Base-by-base conservation (phyloP, 2,329 filamentous ascomycete species). In the Magnaporthiopsis poae region DNA sequence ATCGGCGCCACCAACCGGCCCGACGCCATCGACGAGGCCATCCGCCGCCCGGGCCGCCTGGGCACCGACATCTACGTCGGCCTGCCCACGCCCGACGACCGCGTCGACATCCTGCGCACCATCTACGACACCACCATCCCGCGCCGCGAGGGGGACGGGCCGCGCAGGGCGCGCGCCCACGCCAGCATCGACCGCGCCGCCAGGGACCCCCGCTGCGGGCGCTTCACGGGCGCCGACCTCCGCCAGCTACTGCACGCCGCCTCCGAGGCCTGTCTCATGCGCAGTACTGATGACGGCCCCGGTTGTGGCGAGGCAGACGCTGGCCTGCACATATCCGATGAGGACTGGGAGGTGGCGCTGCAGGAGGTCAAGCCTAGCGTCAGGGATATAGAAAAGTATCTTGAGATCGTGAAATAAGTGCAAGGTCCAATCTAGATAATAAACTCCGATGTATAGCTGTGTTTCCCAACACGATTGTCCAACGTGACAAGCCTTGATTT, bases 21-120 rank as follows among this genome's bases (percentile, higher is more conserved):
- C 0, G 94, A 98, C 74, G 96, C 96, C 80, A 98, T 99, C 71
- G 95, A 99, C 75, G 88, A 91, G 1, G 95, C 95, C 1, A 96
- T 99, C 87, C 84, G 98, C 13, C 89, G 95, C 0, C 94, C 95
- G 0, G 95, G 95, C 0, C 88, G 95, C 33, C 83, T 99, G 1
- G 94, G 93, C 70, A 94, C 89, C 39, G 69, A 67, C 67, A 71
- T 65, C 33, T 97, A 94, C 71, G 90, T 99, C 59, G 93, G 95
- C 72, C 80, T 98, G 0, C 95, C 95, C 0, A 88, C 87, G 33
- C 81, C 88, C 0, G 82, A 88, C 9, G 75, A 96, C 74, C 85
- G 95, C 18, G 90, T 90, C 0, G 92, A 96, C 67, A 99, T 99
- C 68, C 81, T 99, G 29, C 83, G 83, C 66, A 91, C 93, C 36